phyloP scores from a whole-genome alignment of 2,329 filamentous ascomycete genomes.

The Pestalotiopsis sp. region DNA sequence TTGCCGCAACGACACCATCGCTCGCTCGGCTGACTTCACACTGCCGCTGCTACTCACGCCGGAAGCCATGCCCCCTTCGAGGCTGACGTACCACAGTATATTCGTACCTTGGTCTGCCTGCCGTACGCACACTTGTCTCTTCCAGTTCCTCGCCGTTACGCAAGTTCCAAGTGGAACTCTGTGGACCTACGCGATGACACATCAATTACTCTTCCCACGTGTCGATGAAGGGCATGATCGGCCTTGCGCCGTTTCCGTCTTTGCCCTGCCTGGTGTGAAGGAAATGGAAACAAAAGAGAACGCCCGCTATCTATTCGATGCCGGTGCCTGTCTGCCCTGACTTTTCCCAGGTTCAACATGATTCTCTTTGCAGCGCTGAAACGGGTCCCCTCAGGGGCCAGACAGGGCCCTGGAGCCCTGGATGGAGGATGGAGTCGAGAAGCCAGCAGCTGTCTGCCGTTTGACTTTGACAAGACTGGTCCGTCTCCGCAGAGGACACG shows the following conservation, averaged over 20 bases:
- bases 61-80: neutral
- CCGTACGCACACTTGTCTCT: neutral
- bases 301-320: neutral
- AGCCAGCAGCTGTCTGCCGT: neutral
- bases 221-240: neutral
- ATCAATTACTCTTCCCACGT: slow-evolving; percentile 7
- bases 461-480: neutral
- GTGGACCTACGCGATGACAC: slow-evolving; percentile 3
- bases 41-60: neutral
- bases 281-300: neutral
- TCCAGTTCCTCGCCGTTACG: neutral
- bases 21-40: neutral
- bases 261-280: neutral
- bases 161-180: slow-evolving; percentile 4
- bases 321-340: neutral
- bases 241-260: neutral
- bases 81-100: neutral
- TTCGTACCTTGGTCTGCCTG: neutral
- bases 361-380: neutral
- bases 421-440: neutral
- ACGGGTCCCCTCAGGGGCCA: neutral
- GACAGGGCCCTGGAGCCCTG: neutral
- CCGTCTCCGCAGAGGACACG: neutral
- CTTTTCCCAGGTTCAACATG: neutral
- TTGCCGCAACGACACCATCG: neutral